These are phyloP conservation scores for Rhazya stricta DNA, from an alignment of 257 asterid species.

Conservation along the genomic window DNA sequence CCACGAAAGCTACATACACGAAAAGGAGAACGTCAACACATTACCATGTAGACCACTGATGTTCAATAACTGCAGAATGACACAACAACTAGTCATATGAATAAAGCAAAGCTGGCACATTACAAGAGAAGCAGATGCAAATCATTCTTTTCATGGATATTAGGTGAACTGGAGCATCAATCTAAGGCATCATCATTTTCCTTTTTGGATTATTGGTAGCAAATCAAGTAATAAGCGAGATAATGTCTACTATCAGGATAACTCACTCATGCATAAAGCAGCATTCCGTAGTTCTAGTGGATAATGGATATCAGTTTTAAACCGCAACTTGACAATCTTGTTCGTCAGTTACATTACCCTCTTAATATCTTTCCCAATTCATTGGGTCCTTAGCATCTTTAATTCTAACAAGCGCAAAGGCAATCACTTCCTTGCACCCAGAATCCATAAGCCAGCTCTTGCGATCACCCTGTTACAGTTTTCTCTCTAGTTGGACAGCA, in stretches of 20 bases:
- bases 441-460: not conserved
- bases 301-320: not conserved
- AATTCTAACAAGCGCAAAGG: not conserved
- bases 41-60: not conserved
- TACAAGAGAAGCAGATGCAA: not conserved
- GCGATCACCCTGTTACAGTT: too few species aligned
- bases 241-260: not conserved
- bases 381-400: not conserved
- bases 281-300: not conserved
- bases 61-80: too few species aligned
- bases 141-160: not conserved
- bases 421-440: too few species aligned
- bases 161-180: not conserved
- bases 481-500: not conserved
- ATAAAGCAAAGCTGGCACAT: not conserved
- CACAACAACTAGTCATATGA: not conserved
- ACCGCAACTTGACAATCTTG: not conserved
- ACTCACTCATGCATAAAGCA: not conserved
- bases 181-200: not conserved
- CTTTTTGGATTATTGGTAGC: not conserved
- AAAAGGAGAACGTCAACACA: not conserved
- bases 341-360: not conserved
- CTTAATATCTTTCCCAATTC: not conserved
- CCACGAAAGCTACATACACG: not conserved
- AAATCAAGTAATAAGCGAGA: not conserved